Percentiles rank a stretch among this genome's conserved stretches.
phyloP scores from a whole-genome alignment of 768 basidiomycete species.

The Boletus edulis region DNA sequence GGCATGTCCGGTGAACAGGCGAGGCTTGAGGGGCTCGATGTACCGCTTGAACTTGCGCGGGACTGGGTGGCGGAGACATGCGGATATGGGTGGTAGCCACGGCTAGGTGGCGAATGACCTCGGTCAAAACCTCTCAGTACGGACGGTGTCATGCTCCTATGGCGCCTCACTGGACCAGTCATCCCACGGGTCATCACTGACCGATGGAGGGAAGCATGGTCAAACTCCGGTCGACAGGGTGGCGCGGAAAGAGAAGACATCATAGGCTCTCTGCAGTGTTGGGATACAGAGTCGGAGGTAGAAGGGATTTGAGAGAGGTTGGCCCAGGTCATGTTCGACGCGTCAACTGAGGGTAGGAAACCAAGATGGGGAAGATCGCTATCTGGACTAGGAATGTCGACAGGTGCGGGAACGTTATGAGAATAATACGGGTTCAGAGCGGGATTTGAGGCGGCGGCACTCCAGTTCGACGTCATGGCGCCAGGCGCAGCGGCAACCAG shows the following conservation, averaged over 20 bases:
- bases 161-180: constrained; percentile 63
- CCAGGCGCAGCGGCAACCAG: constrained; percentile 39
- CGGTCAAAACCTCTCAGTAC: constrained; percentile 50
- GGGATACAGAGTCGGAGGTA: constrained; percentile 20
- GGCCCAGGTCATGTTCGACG: constrained; percentile 26
- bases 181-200: constrained; percentile 29
- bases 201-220: constrained; percentile 36
- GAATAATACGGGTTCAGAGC: constrained; percentile 24
- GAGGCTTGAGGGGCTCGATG: constrained; percentile 31
- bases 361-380: constrained; percentile 18
- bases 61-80: constrained; percentile 23
- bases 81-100: constrained; percentile 61
- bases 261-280: constrained; percentile 43
- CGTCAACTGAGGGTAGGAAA: constrained; percentile 22
- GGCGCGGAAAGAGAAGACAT: constrained; percentile 53
- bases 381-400: constrained; percentile 18
- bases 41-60: constrained; percentile 26
- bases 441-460: constrained; percentile 11
- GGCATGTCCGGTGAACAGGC: constrained; percentile 29
- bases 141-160: constrained; percentile 77
- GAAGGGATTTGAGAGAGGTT: constrained; percentile 15
- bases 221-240: constrained; percentile 65
- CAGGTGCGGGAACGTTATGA: constrained; percentile 13
- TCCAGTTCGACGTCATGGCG: constrained; percentile 17
- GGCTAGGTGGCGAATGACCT: constrained; percentile 42